These are phyloP conservation scores for Lasiodiplodia hormozganensis DNA, from an alignment of 2,329 filamentous ascomycete species.

Conservation along the genomic window DNA sequence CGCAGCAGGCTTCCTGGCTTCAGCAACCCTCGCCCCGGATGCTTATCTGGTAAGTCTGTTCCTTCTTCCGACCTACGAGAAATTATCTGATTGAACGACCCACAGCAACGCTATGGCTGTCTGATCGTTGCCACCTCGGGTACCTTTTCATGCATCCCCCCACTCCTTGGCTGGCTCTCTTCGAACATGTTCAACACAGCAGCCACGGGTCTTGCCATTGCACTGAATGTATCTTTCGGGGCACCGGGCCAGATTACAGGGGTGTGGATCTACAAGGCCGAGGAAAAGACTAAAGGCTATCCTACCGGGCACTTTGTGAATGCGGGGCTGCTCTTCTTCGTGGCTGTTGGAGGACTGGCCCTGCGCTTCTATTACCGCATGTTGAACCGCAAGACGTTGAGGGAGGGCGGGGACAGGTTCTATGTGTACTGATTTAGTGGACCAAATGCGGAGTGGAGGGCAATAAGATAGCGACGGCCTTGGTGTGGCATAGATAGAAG, in stretches of 20 bases:
- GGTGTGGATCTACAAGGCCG: conserved; percentile 75
- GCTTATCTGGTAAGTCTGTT: conserved; percentile 56
- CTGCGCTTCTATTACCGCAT: conserved; percentile 64
- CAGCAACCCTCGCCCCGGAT: conserved; percentile 67
- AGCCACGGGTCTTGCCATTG: conserved; percentile 71
- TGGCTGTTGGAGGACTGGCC: conserved; percentile 61
- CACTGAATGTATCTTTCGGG: conserved; percentile 72
- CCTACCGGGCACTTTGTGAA: conserved; percentile 75
- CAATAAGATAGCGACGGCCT: background rate
- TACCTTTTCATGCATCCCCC: conserved; percentile 72
- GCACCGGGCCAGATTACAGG: conserved; percentile 75
- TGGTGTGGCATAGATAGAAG: background rate
- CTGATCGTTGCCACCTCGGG: conserved; percentile 72
- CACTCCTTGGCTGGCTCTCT: conserved; percentile 73
- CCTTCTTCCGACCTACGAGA: background rate
- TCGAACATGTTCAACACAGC: conserved; percentile 72
- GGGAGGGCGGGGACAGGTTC: conserved; percentile 18
- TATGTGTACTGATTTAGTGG: conserved; percentile 28
- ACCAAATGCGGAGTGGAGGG: background rate
- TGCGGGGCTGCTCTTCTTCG: conserved; percentile 66
- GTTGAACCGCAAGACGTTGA: conserved; percentile 45
- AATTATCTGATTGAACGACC: background rate
- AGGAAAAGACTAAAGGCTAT: conserved; percentile 67
- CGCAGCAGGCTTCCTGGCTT: conserved; percentile 65
- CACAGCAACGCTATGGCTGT: conserved; percentile 66